phyloP scores from a whole-genome alignment of 768 basidiomycete genomes.

The Ephemerocybe angulata region DNA sequence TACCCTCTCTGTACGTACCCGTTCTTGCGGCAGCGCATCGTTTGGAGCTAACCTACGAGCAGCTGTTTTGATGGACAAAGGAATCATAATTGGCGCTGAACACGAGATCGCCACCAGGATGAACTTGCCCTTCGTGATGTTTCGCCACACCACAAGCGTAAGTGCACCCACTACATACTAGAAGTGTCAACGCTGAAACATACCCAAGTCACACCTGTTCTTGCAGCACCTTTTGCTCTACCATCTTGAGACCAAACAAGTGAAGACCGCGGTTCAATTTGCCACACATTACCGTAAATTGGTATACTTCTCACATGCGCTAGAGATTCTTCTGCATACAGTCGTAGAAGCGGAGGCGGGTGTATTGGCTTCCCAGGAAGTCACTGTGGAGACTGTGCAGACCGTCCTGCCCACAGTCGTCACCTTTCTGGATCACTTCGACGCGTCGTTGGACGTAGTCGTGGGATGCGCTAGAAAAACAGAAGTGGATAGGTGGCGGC shows the following conservation, averaged over 20 bases:
- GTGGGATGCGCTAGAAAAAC: conserved; percentile 96
- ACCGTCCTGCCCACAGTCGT: conserved; percentile 61
- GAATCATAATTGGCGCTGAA: conserved; percentile 95
- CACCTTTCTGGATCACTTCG: conserved; percentile 94
- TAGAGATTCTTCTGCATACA: conserved; percentile 92
- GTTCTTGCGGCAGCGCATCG: background rate
- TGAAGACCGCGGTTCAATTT: conserved; percentile 78
- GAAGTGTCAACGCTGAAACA: background rate
- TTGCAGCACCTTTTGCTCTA: conserved; percentile 86
- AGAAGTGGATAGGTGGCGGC: conserved; percentile 86
- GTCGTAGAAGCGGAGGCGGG: conserved; percentile 82
- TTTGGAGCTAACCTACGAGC: conserved; percentile 11
- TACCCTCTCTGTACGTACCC: conserved; percentile 81
- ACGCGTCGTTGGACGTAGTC: conserved; percentile 86
- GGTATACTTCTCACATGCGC: conserved; percentile 88
- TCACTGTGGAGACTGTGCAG: conserved; percentile 23
- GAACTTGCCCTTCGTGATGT: conserved; percentile 85
- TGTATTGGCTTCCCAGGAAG: conserved; percentile 30
- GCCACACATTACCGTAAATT: conserved; percentile 84
- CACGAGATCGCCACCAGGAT: conserved; percentile 75
- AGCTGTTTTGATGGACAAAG: conserved; percentile 99
- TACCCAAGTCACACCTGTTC: conserved; percentile 83
- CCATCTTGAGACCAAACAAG: conserved; percentile 62
- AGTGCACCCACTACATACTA: conserved; percentile 23
- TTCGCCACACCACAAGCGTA: conserved; percentile 87